Evolutionary conservation across 2,329 filamentous ascomycete species (phyloP), one percentile per base, ranked within the genome.

Genomic region (Chalaropsis thielavioides): DNA sequence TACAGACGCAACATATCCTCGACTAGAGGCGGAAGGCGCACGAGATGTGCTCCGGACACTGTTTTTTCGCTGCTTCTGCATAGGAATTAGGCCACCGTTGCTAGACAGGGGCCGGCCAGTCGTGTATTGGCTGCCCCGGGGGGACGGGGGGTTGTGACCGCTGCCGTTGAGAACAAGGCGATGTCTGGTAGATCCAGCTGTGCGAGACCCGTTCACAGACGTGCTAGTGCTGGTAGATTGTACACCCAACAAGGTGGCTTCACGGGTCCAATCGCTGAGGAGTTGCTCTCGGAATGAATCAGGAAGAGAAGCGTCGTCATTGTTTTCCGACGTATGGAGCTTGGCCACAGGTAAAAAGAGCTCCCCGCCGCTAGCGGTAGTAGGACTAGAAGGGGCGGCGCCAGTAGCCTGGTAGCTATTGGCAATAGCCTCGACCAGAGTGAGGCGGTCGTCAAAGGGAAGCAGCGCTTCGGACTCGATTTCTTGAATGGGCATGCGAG

Each of bases 211-310:
- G 64, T 79, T 88, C 64, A 95, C 76, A 3, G 90, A 95, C 13
- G 83, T 82, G 0, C 88, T 83, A 70, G 86, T 89, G 70, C 85
- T 85, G 61, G 80, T 82, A 64, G 88, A 83, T 67, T 88, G 84
- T 61, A 89, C 80, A 44, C 83, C 79, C 11, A 85, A 82, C 63
- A 94, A 77, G 40, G 88, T 88, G 15, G 79, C 76, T 24, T 95
- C 91, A 71, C 86, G 85, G 46, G 84, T 87, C 92, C 92, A 96
- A 60, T 89, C 83, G 22, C 82, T 78, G 66, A 90, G 76, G 82
- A 96, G 89, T 69, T 89, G 82, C 68, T 94, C 89, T 69, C 81
- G 84, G 69, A 90, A 83, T 35, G 78, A 79, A 17, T 77, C 73
- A 0, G 90, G 88, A 1, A 96, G 77, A n/a, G 27, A 31, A 19